phyloP scores from a whole-genome alignment of 176 grass and related monocot genomes.

The Triticum timopheevii region DNA sequence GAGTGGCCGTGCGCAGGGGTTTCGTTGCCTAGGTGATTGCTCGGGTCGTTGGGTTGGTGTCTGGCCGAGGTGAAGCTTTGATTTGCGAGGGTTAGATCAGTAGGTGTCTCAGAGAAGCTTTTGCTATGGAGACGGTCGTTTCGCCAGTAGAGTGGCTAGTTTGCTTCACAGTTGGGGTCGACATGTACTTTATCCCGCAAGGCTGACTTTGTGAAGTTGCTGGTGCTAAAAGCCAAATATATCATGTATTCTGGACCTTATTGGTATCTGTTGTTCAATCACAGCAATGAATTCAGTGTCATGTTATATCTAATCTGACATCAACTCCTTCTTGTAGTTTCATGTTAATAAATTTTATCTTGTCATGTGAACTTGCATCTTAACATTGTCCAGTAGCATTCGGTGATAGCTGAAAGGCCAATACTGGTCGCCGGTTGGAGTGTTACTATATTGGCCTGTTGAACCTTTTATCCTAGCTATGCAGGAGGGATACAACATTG shows the following conservation, averaged over 20 bases:
- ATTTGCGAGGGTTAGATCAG: conserved; percentile 15
- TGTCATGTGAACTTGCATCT: neutral
- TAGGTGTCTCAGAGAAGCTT: neutral
- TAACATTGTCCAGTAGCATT: neutral
- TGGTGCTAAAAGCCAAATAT: neutral
- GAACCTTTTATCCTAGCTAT: neutral
- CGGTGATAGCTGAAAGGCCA: neutral
- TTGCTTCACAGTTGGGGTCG: neutral
- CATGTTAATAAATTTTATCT: neutral
- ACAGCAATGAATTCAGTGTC: neutral
- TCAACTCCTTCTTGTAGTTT: neutral
- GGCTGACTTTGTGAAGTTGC: conserved; percentile 8
- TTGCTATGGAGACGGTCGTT: neutral
- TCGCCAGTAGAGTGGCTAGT: neutral
- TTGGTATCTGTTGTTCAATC: neutral
- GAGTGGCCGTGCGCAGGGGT: neutral
- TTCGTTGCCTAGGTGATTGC: neutral
- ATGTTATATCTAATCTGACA: conserved; percentile 14
- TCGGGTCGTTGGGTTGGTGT: conserved; percentile 2
- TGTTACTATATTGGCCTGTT: neutral
- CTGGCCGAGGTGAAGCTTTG: neutral
- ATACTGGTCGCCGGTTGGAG: neutral
- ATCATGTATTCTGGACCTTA: neutral
- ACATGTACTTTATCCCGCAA: neutral
- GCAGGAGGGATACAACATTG: neutral